A percentile compares a stretch with the other conserved stretches of the same genome.
Conservation (phyloP, 176 grass and related monocot genomes). For the Musa itinerans region DNA sequence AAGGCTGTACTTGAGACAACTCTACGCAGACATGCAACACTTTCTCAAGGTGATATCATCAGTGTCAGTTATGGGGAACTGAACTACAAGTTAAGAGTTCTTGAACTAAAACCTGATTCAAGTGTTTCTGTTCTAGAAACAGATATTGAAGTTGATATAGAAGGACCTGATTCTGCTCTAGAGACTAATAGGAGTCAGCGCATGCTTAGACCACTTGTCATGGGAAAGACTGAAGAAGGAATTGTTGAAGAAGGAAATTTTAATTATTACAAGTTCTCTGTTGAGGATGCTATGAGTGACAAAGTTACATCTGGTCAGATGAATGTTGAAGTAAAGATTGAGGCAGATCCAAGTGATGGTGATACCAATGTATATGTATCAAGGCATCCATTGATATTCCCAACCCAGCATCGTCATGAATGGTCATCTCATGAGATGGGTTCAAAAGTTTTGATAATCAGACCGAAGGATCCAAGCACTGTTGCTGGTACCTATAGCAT, state of each 20-base stretch:
- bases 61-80: constrained; percentile 59
- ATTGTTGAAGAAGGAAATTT: constrained; percentile 78
- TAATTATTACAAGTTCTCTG: constrained; percentile 78
- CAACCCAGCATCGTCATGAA: constrained; percentile 90
- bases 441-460: constrained; percentile 78
- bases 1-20: constrained; percentile 89
- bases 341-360: constrained; percentile 33
- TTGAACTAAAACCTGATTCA: constrained; percentile 73
- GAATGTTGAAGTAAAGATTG: constrained; percentile 63
- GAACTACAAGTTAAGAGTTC: constrained; percentile 66
- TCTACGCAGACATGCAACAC: constrained; percentile 73
- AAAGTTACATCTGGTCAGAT: constrained; percentile 45
- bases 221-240: constrained; percentile 52
- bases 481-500: constrained; percentile 59
- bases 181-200: constrained; percentile 44
- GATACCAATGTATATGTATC: constrained; percentile 96
- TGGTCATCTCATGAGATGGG: constrained; percentile 96
- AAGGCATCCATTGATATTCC: constrained; percentile 94
- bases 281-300: constrained; percentile 44
- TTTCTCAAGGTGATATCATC: constrained; percentile 72
- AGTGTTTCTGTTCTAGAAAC: constrained; percentile 96
- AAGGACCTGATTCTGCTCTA: constrained; percentile 45
- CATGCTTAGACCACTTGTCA: constrained; percentile 57
- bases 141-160: constrained; percentile 90
- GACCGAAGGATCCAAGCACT: constrained; percentile 39